phyloP scores from a whole-genome alignment of 192 early-diverging fungal species.

The Coemansia furcata region DNA sequence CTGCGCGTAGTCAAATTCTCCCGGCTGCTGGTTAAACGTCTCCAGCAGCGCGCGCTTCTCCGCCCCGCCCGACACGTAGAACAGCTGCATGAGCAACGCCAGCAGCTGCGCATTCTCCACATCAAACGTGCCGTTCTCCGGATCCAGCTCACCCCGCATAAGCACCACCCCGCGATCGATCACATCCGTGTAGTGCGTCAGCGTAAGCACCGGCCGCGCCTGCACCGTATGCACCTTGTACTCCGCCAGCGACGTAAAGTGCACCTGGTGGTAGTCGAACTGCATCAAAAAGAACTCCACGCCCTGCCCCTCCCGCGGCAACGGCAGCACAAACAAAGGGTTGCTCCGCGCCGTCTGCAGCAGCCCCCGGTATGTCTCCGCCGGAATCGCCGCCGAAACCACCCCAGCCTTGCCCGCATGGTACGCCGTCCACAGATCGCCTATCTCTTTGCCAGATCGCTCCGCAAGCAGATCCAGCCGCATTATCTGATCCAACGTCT shows the following conservation, averaged over 20 bases:
- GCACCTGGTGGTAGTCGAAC: slow-evolving; percentile 78
- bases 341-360: slow-evolving; percentile 44
- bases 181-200: slow-evolving; percentile 89
- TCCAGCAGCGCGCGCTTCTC: slow-evolving; percentile 68
- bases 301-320: slow-evolving; percentile 69
- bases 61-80: slow-evolving; percentile 76
- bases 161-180: slow-evolving; percentile 82
- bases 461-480: slow-evolving; percentile 50
- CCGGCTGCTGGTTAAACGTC: slow-evolving; percentile 74
- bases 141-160: slow-evolving; percentile 79
- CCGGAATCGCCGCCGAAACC: slow-evolving; percentile 65
- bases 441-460: slow-evolving; percentile 43
- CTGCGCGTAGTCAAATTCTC: slow-evolving; percentile 68
- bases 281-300: slow-evolving; percentile 88
- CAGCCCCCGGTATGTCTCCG: slow-evolving; percentile 59
- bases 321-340: slow-evolving; percentile 78
- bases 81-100: slow-evolving; percentile 78
- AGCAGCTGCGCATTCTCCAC: slow-evolving; percentile 73
- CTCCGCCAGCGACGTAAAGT: slow-evolving; percentile 84
- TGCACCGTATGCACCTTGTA: slow-evolving; percentile 81
- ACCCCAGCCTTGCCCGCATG: slow-evolving; percentile 58
- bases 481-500: slow-evolving; percentile 60
- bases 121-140: slow-evolving; percentile 56
- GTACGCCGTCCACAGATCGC: slow-evolving; percentile 74
- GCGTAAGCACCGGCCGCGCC: slow-evolving; percentile 76